Evolutionary conservation across 2,329 filamentous ascomycete genomes (phyloP), one percentile per base, ranked within the genome.

Genomic region (Didymella pinodella): DNA sequence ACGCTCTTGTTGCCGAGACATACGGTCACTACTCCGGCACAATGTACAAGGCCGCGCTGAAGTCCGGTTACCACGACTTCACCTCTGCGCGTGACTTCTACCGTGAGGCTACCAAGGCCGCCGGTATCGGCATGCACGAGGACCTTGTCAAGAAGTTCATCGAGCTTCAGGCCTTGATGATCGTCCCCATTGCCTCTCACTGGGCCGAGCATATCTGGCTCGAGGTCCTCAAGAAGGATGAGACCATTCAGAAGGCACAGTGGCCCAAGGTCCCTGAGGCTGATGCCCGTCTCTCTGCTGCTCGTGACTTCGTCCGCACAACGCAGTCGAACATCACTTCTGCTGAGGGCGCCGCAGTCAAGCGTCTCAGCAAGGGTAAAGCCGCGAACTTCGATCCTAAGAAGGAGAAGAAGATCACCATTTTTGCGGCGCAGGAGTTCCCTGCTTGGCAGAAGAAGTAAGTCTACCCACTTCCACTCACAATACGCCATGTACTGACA

Each of bases 161-260:
- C 66, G 90, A 96, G 79, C 84, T 96, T 20, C 94, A 97, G 78
- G 88, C 91, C 45, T 84, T 96, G 49, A 84, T 97, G 72, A 81
- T 98, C 67, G 85, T 90, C 3, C 90, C 93, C 50, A 88, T 98
- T 63, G 89, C 94, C 2, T 94, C 95, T 58, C 95, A 99, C 79
- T 98, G 93, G 90, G 84, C 92, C 46, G 95, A 99, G 75, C 90
- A 96, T 79, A 88, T 99, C 74, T 98, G 93, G 92, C 86, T 90
- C 54, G 94, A 98, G 79, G 87, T 98, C 2, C 86, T 99, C 61
- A 87, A 90, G 75, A 93, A 89, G 81, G 77, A 85, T 34, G 80
- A 83, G 54, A 90, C 90, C 7, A 87, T 99, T 70, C 93, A 98
- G 80, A 87, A 88, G 51, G 92, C 91, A 12, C 83, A 83, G 40